These are phyloP conservation scores for Sphagnum fallax DNA, from an alignment of 228 moss, liverwort and hornwort species.

Conservation along the genomic window DNA sequence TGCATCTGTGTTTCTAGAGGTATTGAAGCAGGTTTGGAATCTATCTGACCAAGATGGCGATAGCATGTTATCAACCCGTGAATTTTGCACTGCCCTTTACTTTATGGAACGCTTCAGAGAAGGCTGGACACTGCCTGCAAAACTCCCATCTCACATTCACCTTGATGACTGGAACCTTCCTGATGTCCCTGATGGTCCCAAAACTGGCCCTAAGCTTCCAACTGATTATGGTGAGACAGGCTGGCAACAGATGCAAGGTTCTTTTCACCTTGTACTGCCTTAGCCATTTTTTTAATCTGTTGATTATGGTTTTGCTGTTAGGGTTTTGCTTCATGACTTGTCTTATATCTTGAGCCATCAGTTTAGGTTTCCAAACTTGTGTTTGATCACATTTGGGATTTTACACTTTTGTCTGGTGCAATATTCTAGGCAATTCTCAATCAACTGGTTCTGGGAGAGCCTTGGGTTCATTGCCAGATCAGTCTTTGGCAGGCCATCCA, in stretches of 20 bases:
- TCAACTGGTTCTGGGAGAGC: too few species aligned
- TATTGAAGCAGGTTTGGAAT: slow-evolving; percentile 98
- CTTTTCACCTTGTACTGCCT: neutral
- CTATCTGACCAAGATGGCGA: slow-evolving; percentile 99
- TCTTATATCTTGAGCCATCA: slow-evolving; percentile 31
- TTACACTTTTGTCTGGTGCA: neutral
- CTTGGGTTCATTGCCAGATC: too few species aligned
- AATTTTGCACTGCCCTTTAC: slow-evolving; percentile 94
- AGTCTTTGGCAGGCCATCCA: slow-evolving; percentile 1
- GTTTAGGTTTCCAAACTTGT: slow-evolving; percentile 11
- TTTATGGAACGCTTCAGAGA: slow-evolving; percentile 97
- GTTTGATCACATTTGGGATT: slow-evolving; percentile 4
- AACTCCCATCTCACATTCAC: slow-evolving; percentile 82
- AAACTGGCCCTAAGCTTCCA: slow-evolving; percentile 20
- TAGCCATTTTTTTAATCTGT: too few species aligned
- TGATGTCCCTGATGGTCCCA: slow-evolving; percentile 48
- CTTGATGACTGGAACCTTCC: slow-evolving; percentile 40
- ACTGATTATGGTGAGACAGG: slow-evolving; percentile 37
- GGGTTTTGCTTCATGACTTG: too few species aligned
- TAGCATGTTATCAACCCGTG: slow-evolving; percentile 86
- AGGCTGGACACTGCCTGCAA: slow-evolving; percentile 71
- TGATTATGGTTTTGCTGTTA: too few species aligned
- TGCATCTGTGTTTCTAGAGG: slow-evolving; percentile 47
- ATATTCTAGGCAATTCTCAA: too few species aligned
- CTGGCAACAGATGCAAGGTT: slow-evolving; percentile 40